These are phyloP conservation scores for Claviceps quebecensis DNA, from an alignment of 2,329 filamentous ascomycete species.

Conservation along the genomic window DNA sequence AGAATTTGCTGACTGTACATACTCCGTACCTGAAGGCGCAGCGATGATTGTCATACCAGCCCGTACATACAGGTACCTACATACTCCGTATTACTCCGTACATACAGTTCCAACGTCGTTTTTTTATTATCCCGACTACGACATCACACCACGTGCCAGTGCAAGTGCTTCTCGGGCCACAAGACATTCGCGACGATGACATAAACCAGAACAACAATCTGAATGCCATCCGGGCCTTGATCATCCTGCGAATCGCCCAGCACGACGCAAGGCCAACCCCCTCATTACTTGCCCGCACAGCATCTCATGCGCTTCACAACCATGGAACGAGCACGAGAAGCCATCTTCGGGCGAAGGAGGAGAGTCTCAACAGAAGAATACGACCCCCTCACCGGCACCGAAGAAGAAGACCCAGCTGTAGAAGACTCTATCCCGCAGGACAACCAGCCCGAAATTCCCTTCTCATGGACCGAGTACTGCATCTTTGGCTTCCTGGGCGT, in stretches of 20 bases:
- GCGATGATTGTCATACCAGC: too few relatives aligned
- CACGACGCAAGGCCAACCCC: not conserved
- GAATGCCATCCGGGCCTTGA: too few relatives aligned
- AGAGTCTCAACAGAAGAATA: constrained; percentile 15
- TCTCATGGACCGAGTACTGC: constrained; percentile 76
- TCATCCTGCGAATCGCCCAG: not conserved
- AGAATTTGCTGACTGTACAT: not conserved
- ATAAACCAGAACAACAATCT: too few relatives aligned
- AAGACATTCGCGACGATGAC: too few relatives aligned
- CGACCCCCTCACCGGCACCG: constrained; percentile 16
- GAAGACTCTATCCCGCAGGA: constrained; percentile 16
- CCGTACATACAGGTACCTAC: too few relatives aligned
- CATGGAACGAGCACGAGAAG: constrained; percentile 17
- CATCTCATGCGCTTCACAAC: not conserved
- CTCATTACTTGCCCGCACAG: not conserved
- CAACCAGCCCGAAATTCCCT: constrained; percentile 33
- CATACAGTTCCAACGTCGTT: too few relatives aligned
- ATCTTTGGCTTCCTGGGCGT: constrained; percentile 78
- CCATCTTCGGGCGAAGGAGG: not conserved
- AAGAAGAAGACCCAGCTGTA: constrained; percentile 14
- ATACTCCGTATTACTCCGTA: too few relatives aligned
- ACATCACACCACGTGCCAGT: too few relatives aligned
- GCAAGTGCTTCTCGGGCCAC: too few relatives aligned
- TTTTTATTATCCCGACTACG: too few relatives aligned
- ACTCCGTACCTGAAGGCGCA: too few relatives aligned